Base-by-base conservation (phyloP, 176 grass and related monocot species). In the Phoenix dactylifera region DNA sequence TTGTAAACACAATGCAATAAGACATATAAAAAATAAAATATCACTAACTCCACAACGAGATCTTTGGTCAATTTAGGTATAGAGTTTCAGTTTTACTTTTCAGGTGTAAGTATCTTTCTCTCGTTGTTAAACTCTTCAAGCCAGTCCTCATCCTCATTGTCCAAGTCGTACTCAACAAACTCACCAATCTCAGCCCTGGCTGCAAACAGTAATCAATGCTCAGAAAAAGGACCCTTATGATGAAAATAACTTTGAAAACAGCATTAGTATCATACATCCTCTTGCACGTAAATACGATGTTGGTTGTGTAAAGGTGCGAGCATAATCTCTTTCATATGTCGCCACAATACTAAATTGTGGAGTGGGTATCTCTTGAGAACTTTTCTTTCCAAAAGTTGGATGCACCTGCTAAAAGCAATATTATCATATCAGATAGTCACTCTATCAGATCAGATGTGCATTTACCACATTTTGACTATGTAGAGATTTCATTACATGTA, bases 301-400 rank as follows among this genome's bases (percentile, higher is more conserved):
- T 22, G 84, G 85, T 85, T 98, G 93, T 70, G 63, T 60, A 62
- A 98, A 98, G 74, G 93, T 98, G 51, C 84, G 78, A 54, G 87
- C 85, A 70, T 98, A 98, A 50, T 98, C 93, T 76, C 93, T 89
- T 85, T 98, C 88, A 59, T 98, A 98, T n/a, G 88, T 88, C 22
- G 83, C 84, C 51, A 89, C 93, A 69, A 23, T 19, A 78, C 76
- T 78, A 19, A 88, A 98, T 68, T 98, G 84, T n/a, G 93, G 93
- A 52, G 93, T 98, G 60, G 87, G 87, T 78, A 98, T 98, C 72
- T 98, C 87, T 76, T 91, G 87, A 59, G 68, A 67, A 76, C 76
- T 83, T 75, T 80, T 88, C 87, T 89, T 98, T 51, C 53, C 78
- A 57, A 64, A 60, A 68, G 78, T 50, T 85, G 74, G 65, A 62